These are phyloP conservation scores for Macrotyloma uniflorum DNA, from an alignment of 306 rosid genomes.

Conservation along the genomic window DNA sequence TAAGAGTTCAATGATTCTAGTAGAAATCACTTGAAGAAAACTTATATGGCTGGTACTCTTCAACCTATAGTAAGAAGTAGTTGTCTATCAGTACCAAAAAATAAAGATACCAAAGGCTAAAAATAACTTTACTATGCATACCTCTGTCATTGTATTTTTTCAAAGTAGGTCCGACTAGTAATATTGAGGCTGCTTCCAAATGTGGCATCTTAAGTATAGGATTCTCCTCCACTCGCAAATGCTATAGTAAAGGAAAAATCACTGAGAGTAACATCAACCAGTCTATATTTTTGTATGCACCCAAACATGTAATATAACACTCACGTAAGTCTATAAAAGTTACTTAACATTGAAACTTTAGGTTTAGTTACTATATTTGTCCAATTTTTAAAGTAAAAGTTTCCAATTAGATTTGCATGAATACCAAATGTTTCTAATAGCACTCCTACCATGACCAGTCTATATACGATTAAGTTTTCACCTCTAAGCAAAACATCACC, in stretches of 20 bases:
- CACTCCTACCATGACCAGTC: neutral
- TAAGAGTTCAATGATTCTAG: slow-evolving; percentile 17
- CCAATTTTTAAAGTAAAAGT: neutral
- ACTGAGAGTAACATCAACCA: slow-evolving; percentile 32
- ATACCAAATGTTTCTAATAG: slow-evolving; percentile 16
- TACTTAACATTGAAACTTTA: neutral
- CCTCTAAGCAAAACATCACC: neutral
- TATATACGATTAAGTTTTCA: slow-evolving; percentile 11
- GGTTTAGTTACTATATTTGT: neutral
- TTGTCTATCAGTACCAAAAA: slow-evolving; percentile 13
- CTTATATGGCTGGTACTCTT: neutral
- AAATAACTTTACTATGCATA: slow-evolving; percentile 33
- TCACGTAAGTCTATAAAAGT: slow-evolving; percentile 21
- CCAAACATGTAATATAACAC: neutral
- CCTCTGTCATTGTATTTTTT: slow-evolving; percentile 98
- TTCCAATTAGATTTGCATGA: neutral
- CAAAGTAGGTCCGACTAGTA: slow-evolving; percentile 92
- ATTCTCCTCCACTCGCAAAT: slow-evolving; percentile 96
- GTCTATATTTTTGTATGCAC: neutral
- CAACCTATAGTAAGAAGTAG: neutral
- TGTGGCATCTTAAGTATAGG: slow-evolving; percentile 93
- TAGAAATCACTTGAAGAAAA: slow-evolving; percentile 30
- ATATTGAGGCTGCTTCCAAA: slow-evolving; percentile 93
- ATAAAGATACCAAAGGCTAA: slow-evolving; percentile 34
- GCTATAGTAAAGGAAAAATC: slow-evolving; percentile 60